Conservation (phyloP, 1,284 basidiomycete genomes). For the Phlebopus sp. region DNA sequence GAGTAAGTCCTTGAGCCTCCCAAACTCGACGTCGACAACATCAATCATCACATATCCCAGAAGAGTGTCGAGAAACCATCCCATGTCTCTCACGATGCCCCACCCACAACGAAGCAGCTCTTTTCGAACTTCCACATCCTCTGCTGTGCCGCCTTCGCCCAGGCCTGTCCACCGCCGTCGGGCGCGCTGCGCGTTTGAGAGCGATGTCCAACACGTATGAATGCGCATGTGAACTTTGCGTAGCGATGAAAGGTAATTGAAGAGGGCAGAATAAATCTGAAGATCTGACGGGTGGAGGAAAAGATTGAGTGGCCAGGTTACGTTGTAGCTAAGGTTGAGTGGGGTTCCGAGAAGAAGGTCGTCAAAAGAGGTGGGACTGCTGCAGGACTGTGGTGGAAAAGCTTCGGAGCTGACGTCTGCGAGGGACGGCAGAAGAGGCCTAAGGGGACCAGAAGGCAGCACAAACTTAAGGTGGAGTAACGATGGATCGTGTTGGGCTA, state of each 20-base stretch:
- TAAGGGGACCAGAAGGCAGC: slow-evolving; percentile 74
- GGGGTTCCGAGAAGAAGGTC: slow-evolving; percentile 79
- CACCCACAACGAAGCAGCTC: slow-evolving; percentile 75
- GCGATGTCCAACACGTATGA: slow-evolving; percentile 77
- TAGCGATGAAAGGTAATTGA: slow-evolving; percentile 80
- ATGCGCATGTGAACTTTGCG: slow-evolving; percentile 80
- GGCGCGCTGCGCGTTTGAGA: slow-evolving; percentile 80
- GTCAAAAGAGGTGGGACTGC: slow-evolving; percentile 53
- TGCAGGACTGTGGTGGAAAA: slow-evolving; percentile 32
- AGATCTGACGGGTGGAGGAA: slow-evolving; percentile 80
- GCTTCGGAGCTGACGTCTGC: slow-evolving; percentile 32
- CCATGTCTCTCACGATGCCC: slow-evolving; percentile 84
- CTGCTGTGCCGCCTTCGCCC: slow-evolving; percentile 78
- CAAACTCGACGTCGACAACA: slow-evolving; percentile 83
- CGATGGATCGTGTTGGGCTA: slow-evolving; percentile 75
- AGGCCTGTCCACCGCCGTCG: slow-evolving; percentile 82
- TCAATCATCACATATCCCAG: slow-evolving; percentile 86
- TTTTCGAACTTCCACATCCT: slow-evolving; percentile 62
- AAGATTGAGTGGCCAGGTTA: slow-evolving; percentile 86
- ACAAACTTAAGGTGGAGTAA: slow-evolving; percentile 70
- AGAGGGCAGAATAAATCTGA: slow-evolving; percentile 71
- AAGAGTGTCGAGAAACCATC: slow-evolving; percentile 86
- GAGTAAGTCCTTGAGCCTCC: slow-evolving; percentile 60
- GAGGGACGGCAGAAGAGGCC: slow-evolving; percentile 74
- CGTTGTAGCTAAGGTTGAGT: slow-evolving; percentile 62